These are phyloP conservation scores for Neopestalotiopsis rosae DNA, from an alignment of 2,329 filamentous ascomycete genomes.

Conservation along the genomic window DNA sequence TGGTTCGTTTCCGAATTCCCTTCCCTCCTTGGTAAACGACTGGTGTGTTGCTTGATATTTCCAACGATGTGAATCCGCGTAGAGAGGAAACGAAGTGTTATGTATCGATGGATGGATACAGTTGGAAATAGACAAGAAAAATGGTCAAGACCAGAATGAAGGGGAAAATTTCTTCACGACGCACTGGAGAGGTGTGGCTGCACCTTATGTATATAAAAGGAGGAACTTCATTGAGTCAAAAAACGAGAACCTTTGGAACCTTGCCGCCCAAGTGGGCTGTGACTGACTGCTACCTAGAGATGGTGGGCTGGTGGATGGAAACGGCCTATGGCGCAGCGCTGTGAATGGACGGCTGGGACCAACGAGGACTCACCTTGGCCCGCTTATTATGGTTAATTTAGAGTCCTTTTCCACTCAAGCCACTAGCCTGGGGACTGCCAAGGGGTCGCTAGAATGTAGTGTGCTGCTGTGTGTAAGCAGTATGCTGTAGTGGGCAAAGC, in stretches of 20 bases:
- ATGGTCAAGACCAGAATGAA: no score
- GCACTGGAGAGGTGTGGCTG: neutral
- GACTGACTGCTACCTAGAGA: neutral
- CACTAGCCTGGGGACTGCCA: neutral
- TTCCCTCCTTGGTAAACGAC: neutral
- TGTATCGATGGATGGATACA: no score
- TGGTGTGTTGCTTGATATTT: neutral
- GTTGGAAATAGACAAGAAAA: no score
- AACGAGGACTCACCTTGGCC: neutral
- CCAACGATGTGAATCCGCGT: neutral
- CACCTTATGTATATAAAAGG: neutral
- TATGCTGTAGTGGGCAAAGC: neutral
- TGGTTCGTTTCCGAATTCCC: neutral
- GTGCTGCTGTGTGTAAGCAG: neutral
- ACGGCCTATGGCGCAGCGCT: neutral
- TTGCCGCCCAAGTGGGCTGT: slow-evolving; percentile 7
- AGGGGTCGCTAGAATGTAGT: neutral
- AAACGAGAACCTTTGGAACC: neutral
- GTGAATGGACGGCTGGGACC: neutral
- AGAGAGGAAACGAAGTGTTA: no score
- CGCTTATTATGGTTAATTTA: slow-evolving; percentile 5
- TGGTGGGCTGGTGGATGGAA: slow-evolving; percentile 5
- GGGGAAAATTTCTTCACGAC: neutral
- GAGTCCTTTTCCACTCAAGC: slow-evolving; percentile 1
- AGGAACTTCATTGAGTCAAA: neutral